Evolutionary conservation across 208 protist genomes (phyloP).

Genomic region (Wallacemonas sp.): DNA sequence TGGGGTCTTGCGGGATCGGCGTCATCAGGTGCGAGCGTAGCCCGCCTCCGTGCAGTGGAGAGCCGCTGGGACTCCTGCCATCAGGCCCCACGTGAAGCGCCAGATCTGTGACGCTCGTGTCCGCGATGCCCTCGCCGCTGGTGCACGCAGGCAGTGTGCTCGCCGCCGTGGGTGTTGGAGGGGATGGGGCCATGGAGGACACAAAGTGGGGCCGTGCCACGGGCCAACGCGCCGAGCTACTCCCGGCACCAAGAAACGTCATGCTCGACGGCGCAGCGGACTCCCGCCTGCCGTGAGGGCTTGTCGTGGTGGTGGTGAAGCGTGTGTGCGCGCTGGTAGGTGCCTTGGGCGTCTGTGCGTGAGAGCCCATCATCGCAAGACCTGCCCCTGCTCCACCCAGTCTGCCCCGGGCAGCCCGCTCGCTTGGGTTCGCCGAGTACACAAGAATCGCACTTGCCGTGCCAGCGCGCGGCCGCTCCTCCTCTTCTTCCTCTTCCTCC

Average conservation of each 20-base stretch:
- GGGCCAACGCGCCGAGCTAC: not conserved
- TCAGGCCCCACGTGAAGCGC: too few relatives aligned
- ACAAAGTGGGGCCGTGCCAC: constrained; percentile 2
- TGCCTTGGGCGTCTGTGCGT: constrained; percentile 5
- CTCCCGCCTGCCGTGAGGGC: too few relatives aligned
- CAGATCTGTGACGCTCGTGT: not conserved
- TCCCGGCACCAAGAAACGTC: too few relatives aligned
- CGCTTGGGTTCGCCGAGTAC: not conserved
- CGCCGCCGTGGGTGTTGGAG: not conserved
- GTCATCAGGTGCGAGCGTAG: too few relatives aligned
- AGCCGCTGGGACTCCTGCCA: not conserved
- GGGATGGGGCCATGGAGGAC: not conserved
- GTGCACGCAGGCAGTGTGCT: too few relatives aligned
- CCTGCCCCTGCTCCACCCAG: not conserved
- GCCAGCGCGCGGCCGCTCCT: not conserved
- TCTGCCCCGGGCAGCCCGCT: not conserved
- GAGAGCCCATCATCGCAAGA: not conserved
- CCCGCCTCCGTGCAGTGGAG: not conserved
- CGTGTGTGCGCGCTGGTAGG: constrained; percentile 1
- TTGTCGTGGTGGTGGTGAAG: too few relatives aligned
- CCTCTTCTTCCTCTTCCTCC: not conserved
- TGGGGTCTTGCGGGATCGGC: too few relatives aligned
- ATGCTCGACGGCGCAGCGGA: too few relatives aligned
- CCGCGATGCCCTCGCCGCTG: not conserved
- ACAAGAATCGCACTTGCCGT: not conserved